Evolutionary conservation across 345 rosid species (phyloP), one percentile per base, ranked within the genome.

Genomic region (Dovyalis caffra): DNA sequence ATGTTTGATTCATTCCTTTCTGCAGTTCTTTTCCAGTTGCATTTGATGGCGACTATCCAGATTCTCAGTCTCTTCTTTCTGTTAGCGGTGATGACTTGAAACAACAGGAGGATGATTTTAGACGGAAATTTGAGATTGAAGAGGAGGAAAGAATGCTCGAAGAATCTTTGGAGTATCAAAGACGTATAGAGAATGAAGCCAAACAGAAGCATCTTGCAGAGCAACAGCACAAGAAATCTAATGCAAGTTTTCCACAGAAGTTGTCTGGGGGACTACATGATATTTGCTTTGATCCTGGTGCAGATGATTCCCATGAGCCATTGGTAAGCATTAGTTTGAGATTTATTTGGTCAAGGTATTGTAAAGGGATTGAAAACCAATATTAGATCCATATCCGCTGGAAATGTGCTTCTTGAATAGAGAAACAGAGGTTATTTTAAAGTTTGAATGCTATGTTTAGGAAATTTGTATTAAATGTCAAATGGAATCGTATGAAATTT

Each of bases 91-190:
- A 85, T 73, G 86, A 82, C 77, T 79, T 85, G 68, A 89, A 85
- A 82, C 84, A 84, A 68, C 89, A 83, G 80, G 96, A 91, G 71
- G 97, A 91, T 76, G 97, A 91, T 84, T 77, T 86, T 73, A 88
- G 85, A 84, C 89, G 85, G 79, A 88, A 76, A 84, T 80, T 87
- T 74, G 97, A 93, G 90, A 90, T 88, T 72, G 96, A 91, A 85
- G 93, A 83, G 58, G 98, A 93, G 91, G 99, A 89, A 78, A 87
- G 90, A 80, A 91, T 90, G 86, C 97, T 93, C 29, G 91, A 90
- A 83, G 94, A 87, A 84, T 86, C 95, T 34, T 77, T 95, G 68
- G 94, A 90, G 82, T 90, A 91, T 79, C 99, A 93, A 83, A 91
- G 96, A 77, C 83, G 79, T 78, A 88, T 93, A 78, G 98, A 95